Conservation (phyloP, 371 early-diverging fungal species). For the Mucor plumbeus region DNA sequence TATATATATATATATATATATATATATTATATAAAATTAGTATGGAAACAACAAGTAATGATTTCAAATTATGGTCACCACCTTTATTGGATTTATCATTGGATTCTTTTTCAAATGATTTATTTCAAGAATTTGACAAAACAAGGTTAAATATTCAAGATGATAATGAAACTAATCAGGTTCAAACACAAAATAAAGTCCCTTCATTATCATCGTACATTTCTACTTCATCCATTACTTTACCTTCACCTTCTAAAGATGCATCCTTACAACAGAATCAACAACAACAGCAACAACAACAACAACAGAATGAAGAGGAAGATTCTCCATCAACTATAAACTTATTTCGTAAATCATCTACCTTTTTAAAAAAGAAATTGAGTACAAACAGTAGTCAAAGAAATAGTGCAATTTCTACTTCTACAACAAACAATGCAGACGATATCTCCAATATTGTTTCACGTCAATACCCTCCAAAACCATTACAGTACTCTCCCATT, state of each 20-base stretch:
- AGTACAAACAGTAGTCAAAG: conserved; percentile 8
- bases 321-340: conserved; percentile 8
- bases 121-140: conserved; percentile 35
- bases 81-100: conserved; percentile 25
- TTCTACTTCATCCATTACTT: conserved; percentile 15
- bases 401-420: conserved; percentile 11
- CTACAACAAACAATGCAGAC: conserved; percentile 16
- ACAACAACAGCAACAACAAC: neutral
- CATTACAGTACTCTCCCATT: conserved; percentile 39
- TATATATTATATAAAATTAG: too few relatives aligned
- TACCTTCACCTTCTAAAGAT: neutral
- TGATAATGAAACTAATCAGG: neutral
- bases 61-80: conserved; percentile 30
- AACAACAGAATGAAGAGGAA: neutral
- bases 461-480: conserved; percentile 41
- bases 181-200: neutral
- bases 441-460: conserved; percentile 20
- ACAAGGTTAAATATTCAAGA: conserved; percentile 5
- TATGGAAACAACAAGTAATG: conserved; percentile 21
- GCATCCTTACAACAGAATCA: neutral
- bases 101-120: conserved; percentile 38
- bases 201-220: neutral
- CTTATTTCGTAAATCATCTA: conserved; percentile 20
- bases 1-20: too few relatives aligned
- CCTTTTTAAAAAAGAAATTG: conserved; percentile 17